These are phyloP conservation scores for Microsporum canis DNA, from an alignment of 2,329 filamentous ascomycete species.

Conservation along the genomic window DNA sequence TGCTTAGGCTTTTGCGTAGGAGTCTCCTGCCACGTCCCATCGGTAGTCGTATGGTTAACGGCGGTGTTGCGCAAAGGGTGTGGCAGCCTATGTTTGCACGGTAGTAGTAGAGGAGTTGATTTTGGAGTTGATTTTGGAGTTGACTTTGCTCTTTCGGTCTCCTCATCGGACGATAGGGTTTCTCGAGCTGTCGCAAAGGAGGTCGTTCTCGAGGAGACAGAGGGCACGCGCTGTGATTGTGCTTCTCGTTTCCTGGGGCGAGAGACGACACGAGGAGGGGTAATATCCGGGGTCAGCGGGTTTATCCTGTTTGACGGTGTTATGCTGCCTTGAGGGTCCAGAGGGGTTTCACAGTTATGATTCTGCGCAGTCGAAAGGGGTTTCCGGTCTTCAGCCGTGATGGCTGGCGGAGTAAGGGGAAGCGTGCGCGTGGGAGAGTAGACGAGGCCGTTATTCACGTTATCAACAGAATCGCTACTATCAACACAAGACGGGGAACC, in stretches of 20 bases:
- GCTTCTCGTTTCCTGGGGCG: conserved; percentile 23
- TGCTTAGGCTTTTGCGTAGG: background rate
- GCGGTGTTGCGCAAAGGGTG: conserved; percentile 11
- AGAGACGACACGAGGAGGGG: conserved; percentile 46
- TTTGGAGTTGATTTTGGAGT: background rate
- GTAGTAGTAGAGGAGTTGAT: conserved; percentile 9
- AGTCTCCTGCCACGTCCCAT: background rate
- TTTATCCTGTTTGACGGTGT: conserved; percentile 56
- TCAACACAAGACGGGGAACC: background rate
- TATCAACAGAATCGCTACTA: background rate
- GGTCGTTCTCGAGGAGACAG: conserved; percentile 49
- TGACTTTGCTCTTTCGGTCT: conserved; percentile 30
- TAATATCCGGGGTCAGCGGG: conserved; percentile 64
- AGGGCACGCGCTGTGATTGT: conserved; percentile 43
- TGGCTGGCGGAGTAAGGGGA: conserved; percentile 30
- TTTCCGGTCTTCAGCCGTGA: conserved; percentile 19
- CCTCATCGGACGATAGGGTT: conserved; percentile 51
- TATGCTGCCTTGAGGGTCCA: conserved; percentile 20
- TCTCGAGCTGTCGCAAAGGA: conserved; percentile 64
- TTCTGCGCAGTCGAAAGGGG: conserved; percentile 18
- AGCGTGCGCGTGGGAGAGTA: conserved; percentile 22
- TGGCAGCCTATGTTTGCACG: conserved; percentile 14
- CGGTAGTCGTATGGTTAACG: background rate
- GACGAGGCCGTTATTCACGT: conserved; percentile 16
- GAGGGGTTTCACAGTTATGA: conserved; percentile 11